Evolutionary conservation across 2,329 filamentous ascomycete genomes (phyloP).

Genomic region (Venturia effusa): DNA sequence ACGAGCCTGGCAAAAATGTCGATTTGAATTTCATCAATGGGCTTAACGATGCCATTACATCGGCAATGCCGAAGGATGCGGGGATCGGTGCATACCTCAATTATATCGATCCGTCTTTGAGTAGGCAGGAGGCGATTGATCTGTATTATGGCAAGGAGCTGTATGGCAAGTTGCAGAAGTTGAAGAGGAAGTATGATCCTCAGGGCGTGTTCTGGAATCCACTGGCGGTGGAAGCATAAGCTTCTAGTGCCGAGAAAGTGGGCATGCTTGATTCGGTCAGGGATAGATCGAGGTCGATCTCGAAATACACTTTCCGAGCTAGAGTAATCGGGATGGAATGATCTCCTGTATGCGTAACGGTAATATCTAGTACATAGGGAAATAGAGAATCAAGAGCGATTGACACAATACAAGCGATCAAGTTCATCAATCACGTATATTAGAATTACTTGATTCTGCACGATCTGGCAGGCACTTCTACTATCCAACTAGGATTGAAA

Average conservation of each 20-base stretch:
- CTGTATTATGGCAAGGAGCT: conserved; percentile 20
- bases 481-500: too few relatives aligned
- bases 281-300: background rate
- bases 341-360: background rate
- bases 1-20: conserved; percentile 13
- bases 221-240: background rate
- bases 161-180: conserved; percentile 7
- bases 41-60: conserved; percentile 16
- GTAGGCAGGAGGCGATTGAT: conserved; percentile 17
- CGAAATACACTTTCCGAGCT: background rate
- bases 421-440: too few relatives aligned
- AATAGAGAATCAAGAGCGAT: too few relatives aligned
- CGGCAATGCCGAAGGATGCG: conserved; percentile 12
- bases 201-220: conserved; percentile 6
- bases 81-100: conserved; percentile 21
- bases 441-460: too few relatives aligned
- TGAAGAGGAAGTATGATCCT: conserved; percentile 11
- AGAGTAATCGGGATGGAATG: too few relatives aligned
- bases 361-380: background rate
- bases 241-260: background rate
- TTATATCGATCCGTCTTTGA: conserved; percentile 21
- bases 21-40: conserved; percentile 11
- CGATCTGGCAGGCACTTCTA: too few relatives aligned
- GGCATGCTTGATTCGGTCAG: background rate
- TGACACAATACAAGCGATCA: too few relatives aligned